Conservation (phyloP, 2,329 filamentous ascomycete genomes). For the Chrysoporthe puriensis region DNA sequence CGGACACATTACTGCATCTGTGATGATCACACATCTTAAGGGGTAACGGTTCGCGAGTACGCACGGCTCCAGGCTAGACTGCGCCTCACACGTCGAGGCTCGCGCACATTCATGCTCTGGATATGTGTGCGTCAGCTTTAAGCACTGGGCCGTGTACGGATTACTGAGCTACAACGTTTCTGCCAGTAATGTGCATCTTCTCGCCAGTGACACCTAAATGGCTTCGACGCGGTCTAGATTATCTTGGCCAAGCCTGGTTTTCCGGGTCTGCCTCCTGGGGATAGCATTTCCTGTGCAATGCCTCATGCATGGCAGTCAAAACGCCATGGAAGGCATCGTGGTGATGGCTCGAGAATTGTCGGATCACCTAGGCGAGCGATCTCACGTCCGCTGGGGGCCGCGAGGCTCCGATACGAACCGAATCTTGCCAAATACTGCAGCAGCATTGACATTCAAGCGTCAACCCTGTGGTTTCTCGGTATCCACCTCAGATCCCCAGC, state of each 20-base stretch:
- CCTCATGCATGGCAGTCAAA: background rate
- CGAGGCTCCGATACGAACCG: constrained; percentile 11
- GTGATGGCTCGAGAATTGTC: background rate
- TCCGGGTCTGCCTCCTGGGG: background rate
- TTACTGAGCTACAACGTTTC: background rate
- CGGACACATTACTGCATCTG: constrained; percentile 4
- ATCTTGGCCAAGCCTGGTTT: background rate
- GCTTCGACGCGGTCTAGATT: background rate
- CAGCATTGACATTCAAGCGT: constrained; percentile 2
- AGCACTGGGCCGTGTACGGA: background rate
- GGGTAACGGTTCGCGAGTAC: background rate
- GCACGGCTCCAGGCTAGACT: background rate
- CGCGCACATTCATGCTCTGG: background rate
- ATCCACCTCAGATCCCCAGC: constrained; percentile 19
- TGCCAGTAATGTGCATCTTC: background rate
- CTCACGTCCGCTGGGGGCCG: constrained; percentile 3
- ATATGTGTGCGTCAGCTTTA: background rate
- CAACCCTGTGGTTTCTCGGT: constrained; percentile 11
- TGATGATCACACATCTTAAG: background rate
- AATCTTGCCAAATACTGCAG: constrained; percentile 2
- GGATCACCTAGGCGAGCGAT: constrained; percentile 10
- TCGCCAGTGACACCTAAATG: background rate
- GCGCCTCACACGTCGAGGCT: constrained; percentile 6
- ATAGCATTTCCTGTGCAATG: background rate
- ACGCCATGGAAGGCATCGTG: background rate